phyloP scores from a whole-genome alignment of 495 filamentous ascomycete genomes.

The Penicillium cosmopolitanum region DNA sequence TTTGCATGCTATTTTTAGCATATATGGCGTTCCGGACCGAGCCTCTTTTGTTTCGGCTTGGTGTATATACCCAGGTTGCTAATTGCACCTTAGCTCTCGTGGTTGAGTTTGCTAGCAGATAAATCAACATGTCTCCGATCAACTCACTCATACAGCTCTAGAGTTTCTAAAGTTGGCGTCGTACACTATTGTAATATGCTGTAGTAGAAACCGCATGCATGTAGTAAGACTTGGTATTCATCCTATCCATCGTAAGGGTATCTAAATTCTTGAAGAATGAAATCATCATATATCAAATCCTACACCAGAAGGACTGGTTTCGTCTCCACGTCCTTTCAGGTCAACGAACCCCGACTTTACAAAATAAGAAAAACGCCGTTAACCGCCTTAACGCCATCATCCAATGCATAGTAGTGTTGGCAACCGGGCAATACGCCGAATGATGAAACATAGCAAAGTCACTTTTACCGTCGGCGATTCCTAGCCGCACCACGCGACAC shows the following conservation, averaged over 20 bases:
- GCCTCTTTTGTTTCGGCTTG: slow-evolving; percentile 22
- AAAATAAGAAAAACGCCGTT: slow-evolving; percentile 10
- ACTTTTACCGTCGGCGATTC: slow-evolving; percentile 27
- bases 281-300: not conserved
- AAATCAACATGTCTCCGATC: not conserved
- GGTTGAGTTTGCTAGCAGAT: slow-evolving; percentile 24
- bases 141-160: no score
- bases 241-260: slow-evolving; percentile 1
- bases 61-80: slow-evolving; percentile 32
- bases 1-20: slow-evolving; percentile 16
- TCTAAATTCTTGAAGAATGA: not conserved
- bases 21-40: slow-evolving; percentile 19
- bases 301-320: not conserved
- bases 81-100: slow-evolving; percentile 18
- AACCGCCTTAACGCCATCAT: not conserved
- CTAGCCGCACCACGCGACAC: slow-evolving; percentile 20
- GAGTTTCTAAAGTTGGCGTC: not conserved
- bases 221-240: not conserved
- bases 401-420: slow-evolving; percentile 11
- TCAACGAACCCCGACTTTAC: not conserved
- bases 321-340: not conserved
- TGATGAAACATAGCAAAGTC: slow-evolving; percentile 2
- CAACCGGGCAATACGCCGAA: not conserved
- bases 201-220: not conserved
- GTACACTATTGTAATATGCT: not conserved